Conservation (phyloP, 768 basidiomycete species). For the Dentipellis fragilis region DNA sequence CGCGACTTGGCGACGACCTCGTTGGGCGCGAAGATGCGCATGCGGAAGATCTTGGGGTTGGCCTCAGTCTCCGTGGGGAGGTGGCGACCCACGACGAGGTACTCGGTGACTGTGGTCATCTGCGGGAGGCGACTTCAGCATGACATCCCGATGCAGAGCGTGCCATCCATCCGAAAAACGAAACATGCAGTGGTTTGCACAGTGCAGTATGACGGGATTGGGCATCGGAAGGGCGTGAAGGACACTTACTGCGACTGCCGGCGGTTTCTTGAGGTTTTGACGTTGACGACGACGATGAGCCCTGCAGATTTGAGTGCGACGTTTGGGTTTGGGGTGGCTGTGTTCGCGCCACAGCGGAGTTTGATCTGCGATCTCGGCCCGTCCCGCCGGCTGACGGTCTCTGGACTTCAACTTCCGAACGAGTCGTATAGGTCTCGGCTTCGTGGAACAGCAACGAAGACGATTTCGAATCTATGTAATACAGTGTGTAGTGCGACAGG, state of each 20-base stretch:
- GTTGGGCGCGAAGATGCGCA: slow-evolving; percentile 99
- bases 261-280: slow-evolving; percentile 14
- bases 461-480: not conserved
- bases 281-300: slow-evolving; percentile 17
- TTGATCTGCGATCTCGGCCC: not conserved
- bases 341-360: not conserved
- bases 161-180: slow-evolving; percentile 3
- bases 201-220: not conserved
- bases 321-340: slow-evolving; percentile 9
- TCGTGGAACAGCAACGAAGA: no score
- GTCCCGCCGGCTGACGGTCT: not conserved
- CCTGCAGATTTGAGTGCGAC: not conserved
- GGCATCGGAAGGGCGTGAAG: not conserved
- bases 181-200: not conserved
- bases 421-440: no score
- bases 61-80: slow-evolving; percentile 89
- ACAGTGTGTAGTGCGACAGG: not conserved
- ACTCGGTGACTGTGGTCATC: slow-evolving; percentile 77
- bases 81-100: slow-evolving; percentile 95
- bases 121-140: slow-evolving; percentile 14
- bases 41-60: slow-evolving; percentile 96
- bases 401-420: no score
- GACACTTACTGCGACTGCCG: slow-evolving; percentile 21
- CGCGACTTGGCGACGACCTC: slow-evolving; percentile 98
- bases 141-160: not conserved